Percentiles rank a stretch among this genome's conserved stretches.
phyloP scores from a whole-genome alignment of 2,329 filamentous ascomycete species.

The Colletotrichum theobromicola region DNA sequence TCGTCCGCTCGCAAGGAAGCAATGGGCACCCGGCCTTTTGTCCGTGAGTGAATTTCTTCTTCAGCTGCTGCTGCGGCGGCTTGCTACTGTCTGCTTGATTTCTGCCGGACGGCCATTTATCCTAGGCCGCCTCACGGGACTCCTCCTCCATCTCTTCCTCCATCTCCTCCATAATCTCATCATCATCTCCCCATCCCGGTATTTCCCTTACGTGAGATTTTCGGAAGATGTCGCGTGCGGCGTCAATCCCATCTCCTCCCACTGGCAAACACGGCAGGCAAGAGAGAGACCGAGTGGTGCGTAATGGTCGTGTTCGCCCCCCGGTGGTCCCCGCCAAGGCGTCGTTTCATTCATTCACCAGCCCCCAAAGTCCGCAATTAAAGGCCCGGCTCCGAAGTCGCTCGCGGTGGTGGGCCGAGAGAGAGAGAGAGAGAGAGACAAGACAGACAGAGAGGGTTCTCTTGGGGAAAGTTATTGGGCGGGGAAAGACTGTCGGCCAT shows the following conservation, averaged over 20 bases:
- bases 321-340: not conserved
- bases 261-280: not conserved
- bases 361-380: not conserved
- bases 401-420: not conserved
- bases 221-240: conserved; percentile 6
- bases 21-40: conserved; percentile 35
- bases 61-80: not conserved
- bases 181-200: conserved; percentile 6
- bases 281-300: not conserved
- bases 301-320: not conserved
- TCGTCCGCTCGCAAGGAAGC: conserved; percentile 33
- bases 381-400: conserved; percentile 1
- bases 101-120: not conserved
- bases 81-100: not conserved
- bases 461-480: not conserved
- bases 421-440: no score
- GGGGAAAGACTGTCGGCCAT: not conserved
- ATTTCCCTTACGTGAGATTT: conserved; percentile 15
- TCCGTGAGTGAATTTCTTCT: conserved; percentile 33
- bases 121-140: not conserved
- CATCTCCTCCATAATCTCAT: not conserved
- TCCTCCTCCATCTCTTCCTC: not conserved
- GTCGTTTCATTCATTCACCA: not conserved
- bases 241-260: not conserved
- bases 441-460: no score